Conservation (phyloP, 352 stramenopile species). For the Pythium brachiatum region DNA sequence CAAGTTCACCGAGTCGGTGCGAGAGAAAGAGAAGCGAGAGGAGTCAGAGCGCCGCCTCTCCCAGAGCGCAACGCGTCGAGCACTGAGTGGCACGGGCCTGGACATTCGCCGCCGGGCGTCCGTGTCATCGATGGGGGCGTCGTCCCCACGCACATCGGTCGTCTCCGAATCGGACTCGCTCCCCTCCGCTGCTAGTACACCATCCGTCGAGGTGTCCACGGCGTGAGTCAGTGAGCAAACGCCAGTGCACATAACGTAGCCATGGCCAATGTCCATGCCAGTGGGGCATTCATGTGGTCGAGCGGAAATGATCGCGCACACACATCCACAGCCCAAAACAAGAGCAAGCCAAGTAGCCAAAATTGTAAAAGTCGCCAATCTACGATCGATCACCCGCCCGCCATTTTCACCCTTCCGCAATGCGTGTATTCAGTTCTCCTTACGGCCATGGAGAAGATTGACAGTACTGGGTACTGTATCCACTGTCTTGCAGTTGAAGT, state of each 20-base stretch:
- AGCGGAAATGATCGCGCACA: neutral
- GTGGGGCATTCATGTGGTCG: neutral
- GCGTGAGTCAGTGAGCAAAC: neutral
- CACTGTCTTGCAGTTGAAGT: neutral
- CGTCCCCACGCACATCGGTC: constrained; percentile 21
- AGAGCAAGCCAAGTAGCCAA: constrained; percentile 1
- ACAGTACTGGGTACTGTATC: too few species aligned
- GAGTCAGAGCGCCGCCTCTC: constrained; percentile 11
- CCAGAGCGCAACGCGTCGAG: constrained; percentile 13
- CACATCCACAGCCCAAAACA: neutral
- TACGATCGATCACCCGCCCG: neutral
- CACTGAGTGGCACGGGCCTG: constrained; percentile 12
- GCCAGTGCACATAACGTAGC: too few species aligned
- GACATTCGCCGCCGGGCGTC: neutral
- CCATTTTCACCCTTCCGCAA: too few species aligned
- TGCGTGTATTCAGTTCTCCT: too few species aligned
- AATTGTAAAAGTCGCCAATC: neutral
- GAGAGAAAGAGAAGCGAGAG: constrained; percentile 26
- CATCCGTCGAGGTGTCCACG: constrained; percentile 3
- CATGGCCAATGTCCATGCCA: too few species aligned
- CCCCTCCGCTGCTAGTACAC: constrained; percentile 1
- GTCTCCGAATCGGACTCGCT: constrained; percentile 22
- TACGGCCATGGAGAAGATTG: too few species aligned
- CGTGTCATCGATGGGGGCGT: constrained; percentile 12
- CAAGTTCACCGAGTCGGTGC: constrained; percentile 33